Base-by-base conservation (phyloP, 1,139 yeast species). In the Sugiyamaella castrensis region DNA sequence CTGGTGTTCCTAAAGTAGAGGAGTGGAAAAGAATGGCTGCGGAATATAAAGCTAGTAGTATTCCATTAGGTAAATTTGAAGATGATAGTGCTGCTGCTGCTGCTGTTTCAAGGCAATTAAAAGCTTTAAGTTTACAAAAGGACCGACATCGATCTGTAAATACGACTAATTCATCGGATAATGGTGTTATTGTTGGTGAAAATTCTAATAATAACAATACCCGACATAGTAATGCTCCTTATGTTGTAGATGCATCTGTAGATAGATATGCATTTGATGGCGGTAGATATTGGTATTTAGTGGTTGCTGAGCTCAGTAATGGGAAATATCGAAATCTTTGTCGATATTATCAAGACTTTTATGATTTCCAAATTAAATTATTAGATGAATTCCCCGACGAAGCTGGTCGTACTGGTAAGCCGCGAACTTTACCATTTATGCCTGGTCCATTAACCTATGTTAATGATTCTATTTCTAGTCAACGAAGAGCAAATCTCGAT, bases 381-480 rank as follows among this genome's bases (percentile, higher is more conserved):
- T 73, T 92, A 50, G 95, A 87, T 61, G 76, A 84, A 40, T 92
- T 87, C 72, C 98, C 98, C 2, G 82, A 76, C 56, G 98, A 92
- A 67, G 96, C 98, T 4, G 98, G 98, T 5, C 83, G 89, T 58
- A 81, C 84, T 42, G 88, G 85, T 66, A 80, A 81, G 57, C 76
- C 75, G 40, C 79, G 98, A 56, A 84, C 85, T 35, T 76, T 92
- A 53, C 98, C 99, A 4, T 88, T 86, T 56, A 91, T 94, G 64
- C 98, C 98, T 0, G 98, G 98, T 1, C 99, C 98, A 1, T 76
- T 92, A 46, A 85, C 95, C 41, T 87, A 87, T 64, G 96, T 92
- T 45, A 89, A 91, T 55, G 98, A 91, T 64, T 79, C 84, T 46
- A 84, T 91, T 49, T 86, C 96, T 12, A 83, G 84, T 59, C 85